Conservation (phyloP, 1,139 yeast genomes). For the Scheffersomyces illinoinensis region DNA sequence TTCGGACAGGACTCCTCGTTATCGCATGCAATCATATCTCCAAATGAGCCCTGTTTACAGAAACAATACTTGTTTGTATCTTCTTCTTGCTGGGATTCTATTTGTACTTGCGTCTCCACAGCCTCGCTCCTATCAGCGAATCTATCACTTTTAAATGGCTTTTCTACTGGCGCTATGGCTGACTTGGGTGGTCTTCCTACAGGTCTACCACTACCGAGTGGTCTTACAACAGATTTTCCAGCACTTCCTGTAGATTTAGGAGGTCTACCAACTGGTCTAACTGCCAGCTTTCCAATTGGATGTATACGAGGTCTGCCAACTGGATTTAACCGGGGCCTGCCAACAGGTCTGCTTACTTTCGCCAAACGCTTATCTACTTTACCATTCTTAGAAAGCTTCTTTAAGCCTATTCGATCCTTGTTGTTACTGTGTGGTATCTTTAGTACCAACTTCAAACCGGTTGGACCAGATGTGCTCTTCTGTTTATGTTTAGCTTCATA, state of each 20-base stretch:
- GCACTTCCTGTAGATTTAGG: slow-evolving; percentile 1
- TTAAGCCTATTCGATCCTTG: slow-evolving; percentile 5
- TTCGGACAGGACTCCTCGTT: slow-evolving; percentile 41
- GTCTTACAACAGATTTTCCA: neutral
- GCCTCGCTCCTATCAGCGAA: neutral
- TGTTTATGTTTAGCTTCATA: slow-evolving; percentile 10
- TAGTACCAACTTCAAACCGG: slow-evolving; percentile 30
- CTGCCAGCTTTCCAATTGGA: neutral
- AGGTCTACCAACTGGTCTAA: neutral
- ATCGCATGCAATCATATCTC: slow-evolving; percentile 52
- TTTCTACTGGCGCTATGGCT: slow-evolving; percentile 1
- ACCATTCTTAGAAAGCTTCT: slow-evolving; percentile 1
- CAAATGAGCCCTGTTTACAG: slow-evolving; percentile 46
- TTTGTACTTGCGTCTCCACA: slow-evolving; percentile 1
- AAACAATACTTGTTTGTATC: slow-evolving; percentile 37
- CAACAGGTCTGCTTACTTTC: neutral
- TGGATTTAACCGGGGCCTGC: neutral
- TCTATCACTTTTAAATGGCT: slow-evolving; percentile 1
- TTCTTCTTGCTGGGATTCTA: slow-evolving; percentile 14
- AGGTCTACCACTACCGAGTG: neutral
- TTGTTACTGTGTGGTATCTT: slow-evolving; percentile 21
- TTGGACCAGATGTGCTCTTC: slow-evolving; percentile 8
- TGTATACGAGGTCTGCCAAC: neutral
- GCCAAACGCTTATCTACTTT: neutral
- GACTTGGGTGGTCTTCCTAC: neutral